Evolutionary conservation across 1,139 yeast species (phyloP), one percentile per base, ranked within the genome.

Genomic region (Pichia norvegensis): DNA sequence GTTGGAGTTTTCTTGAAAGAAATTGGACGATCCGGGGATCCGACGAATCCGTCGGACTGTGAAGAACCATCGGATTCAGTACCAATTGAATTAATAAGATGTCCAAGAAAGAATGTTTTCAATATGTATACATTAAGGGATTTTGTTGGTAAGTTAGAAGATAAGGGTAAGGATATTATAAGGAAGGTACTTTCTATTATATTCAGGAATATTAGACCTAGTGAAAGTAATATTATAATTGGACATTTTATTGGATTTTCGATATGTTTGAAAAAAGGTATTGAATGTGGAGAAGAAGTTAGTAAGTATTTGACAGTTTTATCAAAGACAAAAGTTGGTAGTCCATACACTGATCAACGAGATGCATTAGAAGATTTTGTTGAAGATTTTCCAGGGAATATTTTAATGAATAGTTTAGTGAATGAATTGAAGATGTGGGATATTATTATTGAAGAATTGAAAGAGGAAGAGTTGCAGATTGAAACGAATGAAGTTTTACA

Each of bases 401-500:
- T 54, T 2, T 13, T 50, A 20, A 29, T 56, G 8, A 46, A 47
- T n/a, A 46, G 42, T 33, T 44, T 45, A 3, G 49, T 46, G 23
- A 17, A 37, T 9, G 54, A 50, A 16, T 22, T 51, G 6, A 53
- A 58, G 3, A 51, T 52, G 5, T 43, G 49, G 47, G 31, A 23
- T 5, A 59, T 55, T 29, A 48, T 61, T 21, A 48, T 43, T 14
- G 46, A 48, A 3, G 52, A 43, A 22, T 43, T 55, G 10, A 41
- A 50, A n/a, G 52, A 52, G 1, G 54, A 53, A 33, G 43, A 51
- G 36, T 29, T 29, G 2, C 2, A 10, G 7, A 43, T 42, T 11
- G 36, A 31, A 4, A n/a, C 45, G 13, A 16, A 37, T 21, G 49
- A 59, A 49, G 46, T 54, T 27, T 56, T 57, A 38, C 80, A 72